Conservation (phyloP, 2,329 filamentous ascomycete species). For the Phyllosticta ampelicida region DNA sequence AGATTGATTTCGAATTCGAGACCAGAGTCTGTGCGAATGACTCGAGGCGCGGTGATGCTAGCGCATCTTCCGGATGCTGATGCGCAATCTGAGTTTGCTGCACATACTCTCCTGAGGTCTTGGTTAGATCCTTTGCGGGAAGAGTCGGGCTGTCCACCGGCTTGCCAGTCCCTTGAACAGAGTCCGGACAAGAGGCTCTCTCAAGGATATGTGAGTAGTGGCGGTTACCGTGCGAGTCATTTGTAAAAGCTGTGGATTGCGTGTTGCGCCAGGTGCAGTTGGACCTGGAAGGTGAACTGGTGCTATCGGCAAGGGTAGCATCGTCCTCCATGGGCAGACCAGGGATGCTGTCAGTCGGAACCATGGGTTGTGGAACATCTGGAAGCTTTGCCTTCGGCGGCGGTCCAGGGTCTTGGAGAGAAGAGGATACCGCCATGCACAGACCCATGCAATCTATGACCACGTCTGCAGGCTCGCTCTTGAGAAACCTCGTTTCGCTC, state of each 20-base stretch:
- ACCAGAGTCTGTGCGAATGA: constrained; percentile 20
- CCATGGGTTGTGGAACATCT: constrained; percentile 28
- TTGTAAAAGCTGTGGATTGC: constrained; percentile 37
- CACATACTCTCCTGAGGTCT: neutral
- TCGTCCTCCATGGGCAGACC: constrained; percentile 22
- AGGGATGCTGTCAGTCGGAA: constrained; percentile 26
- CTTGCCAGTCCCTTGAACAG: constrained; percentile 15
- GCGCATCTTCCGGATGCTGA: neutral
- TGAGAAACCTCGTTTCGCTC: constrained; percentile 67
- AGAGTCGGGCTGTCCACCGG: neutral
- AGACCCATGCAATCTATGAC: constrained; percentile 69
- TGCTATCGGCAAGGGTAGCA: constrained; percentile 21
- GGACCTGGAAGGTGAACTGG: constrained; percentile 12
- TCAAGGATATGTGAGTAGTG: constrained; percentile 30
- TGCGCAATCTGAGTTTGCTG: neutral
- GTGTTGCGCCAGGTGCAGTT: constrained; percentile 43
- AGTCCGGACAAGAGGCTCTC: neutral
- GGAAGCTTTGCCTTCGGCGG: constrained; percentile 37
- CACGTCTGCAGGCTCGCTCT: constrained; percentile 68
- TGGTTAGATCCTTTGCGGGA: neutral
- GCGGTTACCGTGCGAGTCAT: neutral
- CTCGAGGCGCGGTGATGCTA: constrained; percentile 24
- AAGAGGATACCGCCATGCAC: constrained; percentile 37
- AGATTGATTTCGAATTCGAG: constrained; percentile 13
- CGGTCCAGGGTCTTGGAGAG: constrained; percentile 36